These are phyloP conservation scores for Chlamydomonas schloesseri DNA, from an alignment of 139 green algal genomes.

Conservation along the genomic window DNA sequence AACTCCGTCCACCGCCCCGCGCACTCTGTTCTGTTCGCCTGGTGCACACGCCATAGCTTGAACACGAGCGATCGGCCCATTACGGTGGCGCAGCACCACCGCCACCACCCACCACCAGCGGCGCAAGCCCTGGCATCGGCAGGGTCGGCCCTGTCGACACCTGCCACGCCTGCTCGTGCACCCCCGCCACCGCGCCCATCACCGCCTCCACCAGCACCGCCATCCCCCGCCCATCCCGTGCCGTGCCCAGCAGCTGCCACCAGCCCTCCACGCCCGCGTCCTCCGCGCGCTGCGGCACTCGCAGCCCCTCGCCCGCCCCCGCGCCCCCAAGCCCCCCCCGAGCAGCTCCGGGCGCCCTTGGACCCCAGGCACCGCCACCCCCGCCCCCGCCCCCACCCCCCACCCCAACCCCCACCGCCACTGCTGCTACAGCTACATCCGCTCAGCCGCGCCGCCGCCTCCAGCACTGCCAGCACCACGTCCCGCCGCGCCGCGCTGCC, in stretches of 20 bases:
- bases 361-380: too few relatives aligned
- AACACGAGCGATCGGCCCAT: too few relatives aligned
- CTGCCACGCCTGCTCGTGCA: neutral
- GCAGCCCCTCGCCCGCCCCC: neutral
- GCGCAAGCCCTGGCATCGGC: too few relatives aligned
- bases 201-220: neutral
- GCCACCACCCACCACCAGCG: too few relatives aligned
- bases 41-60: too few relatives aligned
- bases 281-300: neutral
- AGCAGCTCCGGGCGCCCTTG: too few relatives aligned
- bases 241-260: conserved; percentile 36
- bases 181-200: neutral
- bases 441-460: conserved; percentile 9
- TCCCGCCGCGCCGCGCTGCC: neutral
- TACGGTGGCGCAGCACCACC: too few relatives aligned
- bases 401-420: too few relatives aligned
- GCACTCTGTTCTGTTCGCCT: too few relatives aligned
- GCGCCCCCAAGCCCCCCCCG: too few relatives aligned
- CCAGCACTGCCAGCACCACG: neutral
- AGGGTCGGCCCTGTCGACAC: neutral
- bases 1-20: too few relatives aligned
- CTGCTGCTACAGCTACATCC: neutral
- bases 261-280: conserved; percentile 6
- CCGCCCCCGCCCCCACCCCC: too few relatives aligned
- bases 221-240: neutral